These are phyloP conservation scores for Lathyrus tuberosus DNA, from an alignment of 306 rosid species.

Conservation along the genomic window DNA sequence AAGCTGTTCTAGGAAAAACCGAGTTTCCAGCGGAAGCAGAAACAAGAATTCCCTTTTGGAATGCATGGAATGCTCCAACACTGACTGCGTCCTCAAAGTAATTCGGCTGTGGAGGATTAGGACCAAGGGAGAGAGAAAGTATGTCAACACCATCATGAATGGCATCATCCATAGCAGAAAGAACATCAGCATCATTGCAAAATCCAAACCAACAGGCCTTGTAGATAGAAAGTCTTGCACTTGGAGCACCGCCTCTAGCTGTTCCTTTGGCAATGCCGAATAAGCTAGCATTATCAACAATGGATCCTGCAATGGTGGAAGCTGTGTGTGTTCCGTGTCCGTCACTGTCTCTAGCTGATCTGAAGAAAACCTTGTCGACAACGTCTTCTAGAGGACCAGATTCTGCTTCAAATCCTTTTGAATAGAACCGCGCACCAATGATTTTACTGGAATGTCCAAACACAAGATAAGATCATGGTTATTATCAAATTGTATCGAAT, in stretches of 20 bases:
- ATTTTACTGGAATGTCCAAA: conserved; percentile 57
- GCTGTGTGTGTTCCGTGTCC: conserved; percentile 85
- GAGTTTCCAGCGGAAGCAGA: conserved; percentile 83
- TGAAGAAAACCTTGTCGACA: conserved; percentile 47
- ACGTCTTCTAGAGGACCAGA: conserved; percentile 51
- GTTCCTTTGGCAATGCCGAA: conserved; percentile 65
- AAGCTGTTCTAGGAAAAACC: conserved; percentile 60
- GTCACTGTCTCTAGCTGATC: conserved; percentile 59
- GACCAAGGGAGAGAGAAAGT: conserved; percentile 73
- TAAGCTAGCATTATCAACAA: conserved; percentile 52
- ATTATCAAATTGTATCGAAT: background rate
- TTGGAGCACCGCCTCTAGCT: conserved; percentile 69
- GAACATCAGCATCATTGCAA: conserved; percentile 65
- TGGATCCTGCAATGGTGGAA: conserved; percentile 73
- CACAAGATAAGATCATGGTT: conserved; percentile 14
- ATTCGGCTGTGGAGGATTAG: conserved; percentile 58
- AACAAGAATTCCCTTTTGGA: conserved; percentile 63
- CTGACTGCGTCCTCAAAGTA: conserved; percentile 53
- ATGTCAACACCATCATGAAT: conserved; percentile 72
- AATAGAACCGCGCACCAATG: conserved; percentile 62
- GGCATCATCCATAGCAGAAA: conserved; percentile 69
- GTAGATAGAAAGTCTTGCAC: conserved; percentile 72
- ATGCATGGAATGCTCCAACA: conserved; percentile 73
- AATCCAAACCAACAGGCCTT: conserved; percentile 70
- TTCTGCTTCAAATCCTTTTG: conserved; percentile 56